Conservation (phyloP, 2,329 filamentous ascomycete genomes). For the Leptoxyphium fumago region DNA sequence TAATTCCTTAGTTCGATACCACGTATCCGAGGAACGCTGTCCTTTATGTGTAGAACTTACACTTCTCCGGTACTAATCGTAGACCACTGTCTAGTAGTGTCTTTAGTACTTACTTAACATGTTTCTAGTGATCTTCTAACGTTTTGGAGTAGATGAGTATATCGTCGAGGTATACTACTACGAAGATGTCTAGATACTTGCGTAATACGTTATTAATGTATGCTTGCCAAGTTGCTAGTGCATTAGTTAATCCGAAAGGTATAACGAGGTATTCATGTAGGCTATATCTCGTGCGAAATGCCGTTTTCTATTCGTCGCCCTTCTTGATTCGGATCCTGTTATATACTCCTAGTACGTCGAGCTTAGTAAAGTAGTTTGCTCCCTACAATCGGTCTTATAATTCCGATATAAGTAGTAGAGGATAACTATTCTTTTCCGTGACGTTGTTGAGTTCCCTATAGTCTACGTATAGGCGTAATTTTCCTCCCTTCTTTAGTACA, state of each 20-base stretch:
- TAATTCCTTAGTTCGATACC: constrained; percentile 12
- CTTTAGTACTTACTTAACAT: not conserved
- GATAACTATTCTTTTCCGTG: not conserved
- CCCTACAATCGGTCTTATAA: constrained; percentile 1
- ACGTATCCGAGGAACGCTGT: constrained; percentile 19
- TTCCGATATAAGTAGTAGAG: not conserved
- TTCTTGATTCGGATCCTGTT: not conserved
- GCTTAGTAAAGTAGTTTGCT: not conserved
- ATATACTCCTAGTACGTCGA: not conserved
- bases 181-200: not conserved
- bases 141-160: not conserved
- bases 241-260: not conserved
- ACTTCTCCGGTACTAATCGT: constrained; percentile 14
- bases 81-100: not conserved
- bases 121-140: not conserved
- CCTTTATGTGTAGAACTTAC: constrained; percentile 15
- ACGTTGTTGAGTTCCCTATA: not conserved
- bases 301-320: not conserved
- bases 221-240: not conserved
- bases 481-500: not conserved
- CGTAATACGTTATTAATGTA: not conserved
- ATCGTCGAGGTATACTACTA: not conserved
- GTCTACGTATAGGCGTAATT: not conserved
- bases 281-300: not conserved
- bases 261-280: not conserved